phyloP scores from a whole-genome alignment of 345 rosid species.

The Gossypium bickii region DNA sequence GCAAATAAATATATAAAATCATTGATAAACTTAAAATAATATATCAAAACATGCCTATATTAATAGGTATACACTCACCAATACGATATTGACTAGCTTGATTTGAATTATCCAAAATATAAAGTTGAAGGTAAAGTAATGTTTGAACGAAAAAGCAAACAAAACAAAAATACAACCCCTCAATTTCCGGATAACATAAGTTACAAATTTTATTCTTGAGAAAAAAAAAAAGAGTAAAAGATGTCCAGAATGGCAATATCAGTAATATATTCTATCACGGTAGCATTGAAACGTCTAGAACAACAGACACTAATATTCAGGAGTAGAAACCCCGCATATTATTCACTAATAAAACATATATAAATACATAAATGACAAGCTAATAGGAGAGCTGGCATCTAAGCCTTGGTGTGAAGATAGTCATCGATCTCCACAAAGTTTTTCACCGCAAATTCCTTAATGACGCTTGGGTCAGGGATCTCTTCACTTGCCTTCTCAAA shows the following conservation, averaged over 20 bases:
- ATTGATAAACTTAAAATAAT: no score
- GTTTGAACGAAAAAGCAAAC: no score
- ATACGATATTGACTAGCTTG: no score
- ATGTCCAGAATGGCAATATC: background rate
- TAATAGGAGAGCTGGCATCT: background rate
- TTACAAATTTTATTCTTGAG: background rate
- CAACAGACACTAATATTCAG: background rate
- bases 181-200: background rate
- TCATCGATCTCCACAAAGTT: slow-evolving; percentile 79
- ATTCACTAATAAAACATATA: background rate
- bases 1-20: no score
- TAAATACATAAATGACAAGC: background rate
- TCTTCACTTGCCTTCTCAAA: slow-evolving; percentile 72
- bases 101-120: no score
- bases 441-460: slow-evolving; percentile 70
- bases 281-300: background rate
- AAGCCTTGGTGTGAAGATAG: slow-evolving; percentile 33
- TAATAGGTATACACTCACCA: no score
- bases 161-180: no score
- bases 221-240: no score
- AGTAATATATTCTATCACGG: background rate
- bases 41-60: no score
- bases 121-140: no score
- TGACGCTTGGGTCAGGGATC: slow-evolving; percentile 56
- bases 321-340: slow-evolving; percentile 5